Evolutionary conservation across 495 filamentous ascomycete species (phyloP), one percentile per base, ranked within the genome.

Genomic region (Trichoderma orchidacearum): DNA sequence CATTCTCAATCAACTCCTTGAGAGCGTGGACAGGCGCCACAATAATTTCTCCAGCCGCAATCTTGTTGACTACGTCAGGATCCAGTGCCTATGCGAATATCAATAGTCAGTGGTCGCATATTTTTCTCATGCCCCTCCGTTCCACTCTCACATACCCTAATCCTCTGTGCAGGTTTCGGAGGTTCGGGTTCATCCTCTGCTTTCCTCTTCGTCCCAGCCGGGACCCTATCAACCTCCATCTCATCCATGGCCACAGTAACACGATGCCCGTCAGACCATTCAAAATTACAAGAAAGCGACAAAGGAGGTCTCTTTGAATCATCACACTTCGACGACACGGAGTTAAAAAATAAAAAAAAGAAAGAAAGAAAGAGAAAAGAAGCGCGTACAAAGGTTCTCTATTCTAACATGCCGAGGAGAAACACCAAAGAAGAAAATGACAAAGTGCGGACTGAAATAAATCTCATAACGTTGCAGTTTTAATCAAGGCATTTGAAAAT

Each of bases 41-140:
- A 54, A 99, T 97, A 59, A 97, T 99, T 66, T 99, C 94, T 15
- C 94, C 94, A n/a, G 94, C 94, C 7, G 94, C 94, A 62, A 99
- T 99, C 72, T 96, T 97, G 73, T 97, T 97, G 57, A 97, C 89
- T 36, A 99, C 94, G 75, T 96, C 90, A 64, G 87, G 85, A 66
- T 96, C 87, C 17, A 99, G 81, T 28, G 90, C 85, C 88, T 95
- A 54, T 7, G 52, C 23, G 25, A 3, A 32, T 27, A 23, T 3
- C 2, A 45, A n/a, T 25, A 35, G 55, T 28, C 8, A 27, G 5
- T 23, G n/a, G n/a, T n/a, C n/a, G n/a, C n/a, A n/a, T n/a, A n/a
- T n/a, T n/a, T n/a, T n/a, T n/a, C n/a, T n/a, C n/a, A n/a, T n/a
- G n/a, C n/a, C n/a, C n/a, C n/a, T n/a, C n/a, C n/a, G n/a, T n/a